Conservation (phyloP, 805 yeast species). For the Kluyveromyces nonfermentans region DNA sequence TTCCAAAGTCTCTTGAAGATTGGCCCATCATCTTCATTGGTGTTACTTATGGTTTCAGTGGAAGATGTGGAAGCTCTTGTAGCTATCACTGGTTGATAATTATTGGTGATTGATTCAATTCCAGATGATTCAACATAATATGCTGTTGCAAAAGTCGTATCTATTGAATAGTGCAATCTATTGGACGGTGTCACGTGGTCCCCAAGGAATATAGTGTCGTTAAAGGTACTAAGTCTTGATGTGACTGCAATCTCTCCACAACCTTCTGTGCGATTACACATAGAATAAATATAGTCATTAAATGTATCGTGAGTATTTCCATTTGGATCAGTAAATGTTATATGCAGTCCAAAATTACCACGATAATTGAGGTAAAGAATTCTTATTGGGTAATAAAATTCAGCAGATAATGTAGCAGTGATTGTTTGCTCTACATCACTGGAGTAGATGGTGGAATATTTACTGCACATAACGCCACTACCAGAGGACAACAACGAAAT, state of each 20-base stretch:
- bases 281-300: slow-evolving; percentile 12
- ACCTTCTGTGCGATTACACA: slow-evolving; percentile 4
- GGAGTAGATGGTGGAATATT: background rate
- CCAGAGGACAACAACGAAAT: background rate
- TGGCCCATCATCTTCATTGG: background rate
- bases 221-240: slow-evolving; percentile 3
- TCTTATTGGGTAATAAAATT: slow-evolving; percentile 26
- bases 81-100: slow-evolving; percentile 4
- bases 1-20: background rate
- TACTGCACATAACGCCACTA: background rate
- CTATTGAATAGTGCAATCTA: background rate
- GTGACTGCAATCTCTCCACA: slow-evolving; percentile 4
- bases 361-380: slow-evolving; percentile 18
- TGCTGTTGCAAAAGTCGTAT: background rate
- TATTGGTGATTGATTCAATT: slow-evolving; percentile 5
- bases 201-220: background rate
- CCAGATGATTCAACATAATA: slow-evolving; percentile 8
- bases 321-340: slow-evolving; percentile 16
- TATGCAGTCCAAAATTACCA: slow-evolving; percentile 10
- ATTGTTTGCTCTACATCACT: background rate
- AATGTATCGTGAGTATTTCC: slow-evolving; percentile 12
- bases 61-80: slow-evolving; percentile 8
- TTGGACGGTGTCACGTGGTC: slow-evolving; percentile 1
- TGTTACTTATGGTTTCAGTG: slow-evolving; percentile 5
- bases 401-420: slow-evolving; percentile 16